Evolutionary conservation across 2,329 filamentous ascomycete species (phyloP), one percentile per base, ranked within the genome.

Genomic region (Daldinia sp.): DNA sequence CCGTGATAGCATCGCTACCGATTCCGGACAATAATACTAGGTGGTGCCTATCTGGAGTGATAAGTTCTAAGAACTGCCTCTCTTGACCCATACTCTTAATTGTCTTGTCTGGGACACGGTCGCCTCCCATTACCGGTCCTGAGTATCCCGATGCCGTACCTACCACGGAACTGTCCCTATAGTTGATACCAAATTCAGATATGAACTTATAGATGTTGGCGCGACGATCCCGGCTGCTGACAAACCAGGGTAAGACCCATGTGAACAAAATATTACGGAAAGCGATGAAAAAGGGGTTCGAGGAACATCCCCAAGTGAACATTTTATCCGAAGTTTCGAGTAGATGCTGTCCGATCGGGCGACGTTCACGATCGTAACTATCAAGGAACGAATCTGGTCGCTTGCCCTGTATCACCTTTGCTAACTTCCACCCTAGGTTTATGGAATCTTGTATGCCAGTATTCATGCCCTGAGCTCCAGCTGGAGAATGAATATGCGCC

Each of bases 381-480:
- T 83, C 78, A 1, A 87, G 77, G 1, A 87, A 77, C 1, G 78
- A 74, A n/a, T 79, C 73, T 6, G 78, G 76, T 1, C 80, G 73
- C 26, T 77, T 68, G 1, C 70, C 69, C 0, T 68, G 71, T 3
- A 86, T 72, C 5, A 84, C 83, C 0, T 83, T 79, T 0, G 81
- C 79, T 1, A 86, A 74, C 68, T 86, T 86, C 83, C 84, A 86
- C 20, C 81, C 82, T 1, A 87, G 77, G 57, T 86, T 86, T 37
- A 83, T 78, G 0, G 83, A 79, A 67, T 86, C 84, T 58, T 82
- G 81, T 50, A 86, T 81, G 1, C 84, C 85, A 0, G 84, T 85
- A 63, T 87, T 87, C 84, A 89, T 85, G 0, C 87, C 87, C 72
- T 88, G 86, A 0, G 85, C 87, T 1, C 86, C 87, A 0, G 83